Evolutionary conservation across 2,329 filamentous ascomycete species (phyloP).

Genomic region (Lachnellula occidentalis): DNA sequence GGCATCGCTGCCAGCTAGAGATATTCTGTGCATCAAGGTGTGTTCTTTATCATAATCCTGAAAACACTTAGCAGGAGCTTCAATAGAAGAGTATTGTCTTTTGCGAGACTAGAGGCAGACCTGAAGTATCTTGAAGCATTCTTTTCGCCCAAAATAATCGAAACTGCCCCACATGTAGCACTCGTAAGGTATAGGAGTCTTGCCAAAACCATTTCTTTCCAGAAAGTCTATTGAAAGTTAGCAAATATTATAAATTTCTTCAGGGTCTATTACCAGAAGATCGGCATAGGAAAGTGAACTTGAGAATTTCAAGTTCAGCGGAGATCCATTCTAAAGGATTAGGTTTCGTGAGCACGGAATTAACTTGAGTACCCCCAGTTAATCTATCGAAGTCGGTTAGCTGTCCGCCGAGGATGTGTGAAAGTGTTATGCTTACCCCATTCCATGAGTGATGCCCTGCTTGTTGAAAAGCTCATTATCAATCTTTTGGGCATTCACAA

Average conservation of each 20-base stretch:
- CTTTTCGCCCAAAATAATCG: neutral
- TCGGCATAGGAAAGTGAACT: neutral
- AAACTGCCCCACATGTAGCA: conserved; percentile 2
- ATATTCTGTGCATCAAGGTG: conserved; percentile 3
- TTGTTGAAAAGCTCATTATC: conserved; percentile 5
- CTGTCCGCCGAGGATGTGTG: no score
- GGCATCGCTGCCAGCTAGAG: conserved; percentile 1
- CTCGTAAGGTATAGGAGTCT: conserved; percentile 3
- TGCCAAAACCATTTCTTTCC: neutral
- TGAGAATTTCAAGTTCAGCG: neutral
- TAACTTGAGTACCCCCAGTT: no score
- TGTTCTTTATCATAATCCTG: conserved; percentile 5
- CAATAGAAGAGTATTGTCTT: neutral
- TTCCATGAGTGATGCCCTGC: conserved; percentile 5
- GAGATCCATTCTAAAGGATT: no score
- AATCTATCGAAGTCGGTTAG: no score
- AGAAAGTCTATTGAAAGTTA: neutral
- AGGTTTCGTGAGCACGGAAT: no score
- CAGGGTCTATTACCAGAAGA: neutral
- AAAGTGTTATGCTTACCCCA: neutral
- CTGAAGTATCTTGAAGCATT: conserved; percentile 7
- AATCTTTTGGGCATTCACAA: neutral
- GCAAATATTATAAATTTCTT: neutral
- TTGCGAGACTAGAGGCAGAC: neutral
- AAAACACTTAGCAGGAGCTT: neutral